These are phyloP conservation scores for Crotalaria pallida DNA, from an alignment of 306 rosid genomes.

Conservation along the genomic window DNA sequence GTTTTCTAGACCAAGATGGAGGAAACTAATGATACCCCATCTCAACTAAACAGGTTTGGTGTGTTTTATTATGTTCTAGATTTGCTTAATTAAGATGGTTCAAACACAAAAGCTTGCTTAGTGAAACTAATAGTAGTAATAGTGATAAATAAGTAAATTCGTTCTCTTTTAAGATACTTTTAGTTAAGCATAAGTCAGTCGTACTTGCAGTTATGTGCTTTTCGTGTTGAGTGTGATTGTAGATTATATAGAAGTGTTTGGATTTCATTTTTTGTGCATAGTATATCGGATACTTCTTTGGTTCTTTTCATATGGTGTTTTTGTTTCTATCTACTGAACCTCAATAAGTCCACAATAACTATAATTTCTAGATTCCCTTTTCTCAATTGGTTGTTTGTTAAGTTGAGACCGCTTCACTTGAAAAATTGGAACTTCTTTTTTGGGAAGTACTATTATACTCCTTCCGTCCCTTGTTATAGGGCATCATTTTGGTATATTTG, in stretches of 20 bases:
- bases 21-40: conserved; percentile 14
- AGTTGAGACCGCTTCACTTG: neutral
- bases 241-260: too few species aligned
- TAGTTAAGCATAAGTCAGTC: neutral
- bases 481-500: too few species aligned
- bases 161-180: neutral
- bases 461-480: too few species aligned
- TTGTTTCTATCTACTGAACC: neutral
- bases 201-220: neutral
- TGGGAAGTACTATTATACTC: neutral
- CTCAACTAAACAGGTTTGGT: conserved; percentile 44
- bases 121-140: too few species aligned
- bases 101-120: neutral
- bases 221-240: neutral
- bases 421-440: neutral
- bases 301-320: neutral
- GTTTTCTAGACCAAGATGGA: conserved; percentile 37
- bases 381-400: neutral
- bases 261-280: neutral
- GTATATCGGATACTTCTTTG: neutral
- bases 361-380: neutral
- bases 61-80: neutral
- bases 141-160: neutral
- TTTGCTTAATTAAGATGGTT: neutral
- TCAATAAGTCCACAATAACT: neutral